phyloP scores from a whole-genome alignment of 177 flowering plant genomes.

The Telopea speciosissima region DNA sequence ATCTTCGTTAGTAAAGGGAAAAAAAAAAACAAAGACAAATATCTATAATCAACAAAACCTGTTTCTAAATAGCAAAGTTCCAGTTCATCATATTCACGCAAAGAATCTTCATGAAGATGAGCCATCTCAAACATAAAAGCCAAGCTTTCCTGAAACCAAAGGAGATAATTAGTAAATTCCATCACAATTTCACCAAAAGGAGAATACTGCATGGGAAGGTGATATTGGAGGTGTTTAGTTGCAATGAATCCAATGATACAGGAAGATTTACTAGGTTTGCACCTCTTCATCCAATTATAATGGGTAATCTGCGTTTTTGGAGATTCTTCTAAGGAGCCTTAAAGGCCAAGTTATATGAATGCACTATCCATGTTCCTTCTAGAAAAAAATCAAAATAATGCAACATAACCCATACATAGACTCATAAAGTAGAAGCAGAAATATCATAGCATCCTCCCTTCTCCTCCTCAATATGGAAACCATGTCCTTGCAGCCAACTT shows the following conservation, averaged over 20 bases:
- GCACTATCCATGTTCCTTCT: background rate
- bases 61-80: slow-evolving; percentile 95
- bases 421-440: too few relatives aligned
- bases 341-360: background rate
- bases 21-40: background rate
- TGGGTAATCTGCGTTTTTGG: background rate
- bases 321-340: background rate
- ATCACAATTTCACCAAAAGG: background rate
- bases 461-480: slow-evolving; percentile 3
- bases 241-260: background rate
- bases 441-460: background rate
- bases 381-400: background rate
- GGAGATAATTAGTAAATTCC: background rate
- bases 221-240: background rate
- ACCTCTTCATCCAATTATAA: background rate
- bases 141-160: slow-evolving; percentile 75
- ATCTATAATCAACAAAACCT: slow-evolving; percentile 34
- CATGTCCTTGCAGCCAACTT: slow-evolving; percentile 13
- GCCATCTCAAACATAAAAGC: slow-evolving; percentile 99
- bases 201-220: background rate
- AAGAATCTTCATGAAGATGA: slow-evolving; percentile 91
- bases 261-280: background rate
- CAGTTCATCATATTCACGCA: slow-evolving; percentile 94
- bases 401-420: background rate
- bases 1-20: background rate